These are phyloP conservation scores for Neurospora sp. DNA, from an alignment of 2,329 filamentous ascomycete species.

Conservation along the genomic window DNA sequence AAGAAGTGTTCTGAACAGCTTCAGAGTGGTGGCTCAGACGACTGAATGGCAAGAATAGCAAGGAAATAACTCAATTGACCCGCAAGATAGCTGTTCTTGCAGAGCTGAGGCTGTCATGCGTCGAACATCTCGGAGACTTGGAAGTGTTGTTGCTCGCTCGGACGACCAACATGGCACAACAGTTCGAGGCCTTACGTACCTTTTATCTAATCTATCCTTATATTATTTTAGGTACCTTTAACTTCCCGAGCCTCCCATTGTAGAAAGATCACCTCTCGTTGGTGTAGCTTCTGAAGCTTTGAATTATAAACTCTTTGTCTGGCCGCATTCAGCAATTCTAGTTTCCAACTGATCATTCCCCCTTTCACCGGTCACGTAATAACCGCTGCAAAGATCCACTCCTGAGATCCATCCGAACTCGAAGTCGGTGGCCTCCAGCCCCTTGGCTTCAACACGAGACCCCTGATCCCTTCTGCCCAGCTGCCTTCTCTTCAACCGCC, in stretches of 20 bases:
- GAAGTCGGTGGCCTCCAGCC: background rate
- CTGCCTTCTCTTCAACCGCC: background rate
- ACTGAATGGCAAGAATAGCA: background rate
- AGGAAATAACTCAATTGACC: background rate
- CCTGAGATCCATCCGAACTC: background rate
- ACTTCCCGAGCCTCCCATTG: background rate
- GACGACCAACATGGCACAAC: background rate
- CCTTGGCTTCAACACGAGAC: background rate
- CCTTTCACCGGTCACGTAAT: background rate
- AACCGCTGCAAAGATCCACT: background rate
- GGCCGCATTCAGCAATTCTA: background rate
- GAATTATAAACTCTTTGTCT: background rate
- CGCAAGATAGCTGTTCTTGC: background rate
- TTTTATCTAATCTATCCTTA: background rate
- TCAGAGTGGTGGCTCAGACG: background rate
- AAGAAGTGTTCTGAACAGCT: background rate
- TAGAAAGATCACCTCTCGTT: background rate
- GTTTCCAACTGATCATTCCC: background rate
- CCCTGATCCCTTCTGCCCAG: background rate
- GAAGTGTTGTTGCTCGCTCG: background rate
- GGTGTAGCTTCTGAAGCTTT: background rate
- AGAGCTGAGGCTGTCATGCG: background rate
- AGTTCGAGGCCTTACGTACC: background rate
- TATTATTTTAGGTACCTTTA: background rate
- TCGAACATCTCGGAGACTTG: background rate